phyloP scores from a whole-genome alignment of 2,329 filamentous ascomycete genomes.

The Penicillium sp. region DNA sequence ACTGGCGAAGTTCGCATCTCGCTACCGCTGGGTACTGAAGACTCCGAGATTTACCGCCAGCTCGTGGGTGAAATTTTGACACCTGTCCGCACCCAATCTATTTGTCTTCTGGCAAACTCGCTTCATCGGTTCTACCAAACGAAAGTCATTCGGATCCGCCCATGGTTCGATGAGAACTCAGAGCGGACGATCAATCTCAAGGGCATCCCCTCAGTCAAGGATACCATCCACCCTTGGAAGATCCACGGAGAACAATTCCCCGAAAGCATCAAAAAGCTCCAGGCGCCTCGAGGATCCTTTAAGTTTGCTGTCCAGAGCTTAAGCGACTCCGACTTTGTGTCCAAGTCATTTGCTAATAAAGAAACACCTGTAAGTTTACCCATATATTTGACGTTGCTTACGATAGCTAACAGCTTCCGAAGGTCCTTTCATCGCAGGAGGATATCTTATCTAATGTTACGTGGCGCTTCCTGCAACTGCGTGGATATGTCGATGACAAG shows the following conservation, averaged over 20 bases:
- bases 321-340: slow-evolving; percentile 66
- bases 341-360: slow-evolving; percentile 64
- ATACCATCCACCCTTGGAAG: slow-evolving; percentile 66
- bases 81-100: slow-evolving; percentile 70
- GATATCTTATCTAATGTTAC: slow-evolving; percentile 73
- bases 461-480: slow-evolving; percentile 86
- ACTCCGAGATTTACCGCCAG: slow-evolving; percentile 74
- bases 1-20: slow-evolving; percentile 73
- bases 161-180: slow-evolving; percentile 78
- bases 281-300: slow-evolving; percentile 32
- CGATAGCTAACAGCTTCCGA: slow-evolving; percentile 10
- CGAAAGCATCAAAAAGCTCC: slow-evolving; percentile 41
- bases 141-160: slow-evolving; percentile 71
- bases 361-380: slow-evolving; percentile 38
- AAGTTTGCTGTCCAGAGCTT: slow-evolving; percentile 60
- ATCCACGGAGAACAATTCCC: slow-evolving; percentile 57
- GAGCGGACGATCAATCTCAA: slow-evolving; percentile 65
- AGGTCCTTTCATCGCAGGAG: slow-evolving; percentile 60
- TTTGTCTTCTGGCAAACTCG: slow-evolving; percentile 74
- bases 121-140: slow-evolving; percentile 81
- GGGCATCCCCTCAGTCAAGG: slow-evolving; percentile 52
- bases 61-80: slow-evolving; percentile 73
- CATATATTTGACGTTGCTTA: background rate
- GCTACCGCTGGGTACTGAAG: slow-evolving; percentile 81
- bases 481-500: slow-evolving; percentile 74